Percentiles rank a stretch among this genome's conserved stretches.
These are phyloP conservation scores for Cnidoscolus chayamansa DNA, from an alignment of 441 rosid species.

Conservation along the genomic window DNA sequence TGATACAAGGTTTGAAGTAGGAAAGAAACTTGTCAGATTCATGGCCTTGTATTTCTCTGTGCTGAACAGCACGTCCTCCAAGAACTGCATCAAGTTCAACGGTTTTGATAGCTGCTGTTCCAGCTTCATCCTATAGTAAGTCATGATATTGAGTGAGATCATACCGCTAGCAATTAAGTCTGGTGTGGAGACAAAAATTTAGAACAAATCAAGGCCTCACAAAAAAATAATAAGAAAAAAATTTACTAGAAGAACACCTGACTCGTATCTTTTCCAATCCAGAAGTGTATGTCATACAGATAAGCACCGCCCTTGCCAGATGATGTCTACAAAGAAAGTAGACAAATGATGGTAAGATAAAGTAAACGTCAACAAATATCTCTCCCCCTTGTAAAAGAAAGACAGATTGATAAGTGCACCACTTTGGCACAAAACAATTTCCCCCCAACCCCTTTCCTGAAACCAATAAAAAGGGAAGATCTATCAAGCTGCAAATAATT, in stretches of 20 bases:
- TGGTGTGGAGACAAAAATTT: not conserved
- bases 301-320: slow-evolving; percentile 84
- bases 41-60: slow-evolving; percentile 94
- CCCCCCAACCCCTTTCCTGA: not conserved
- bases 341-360: not conserved
- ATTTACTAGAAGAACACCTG: slow-evolving; percentile 53
- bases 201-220: slow-evolving; percentile 1
- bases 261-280: slow-evolving; percentile 98
- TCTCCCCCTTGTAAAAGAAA: not conserved
- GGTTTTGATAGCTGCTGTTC: slow-evolving; percentile 95
- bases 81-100: slow-evolving; percentile 92
- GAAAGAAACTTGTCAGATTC: slow-evolving; percentile 96
- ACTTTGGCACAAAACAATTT: slow-evolving; percentile 3
- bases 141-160: slow-evolving; percentile 7
- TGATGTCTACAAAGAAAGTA: slow-evolving; percentile 52
- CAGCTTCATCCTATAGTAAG: slow-evolving; percentile 78
- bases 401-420: not conserved
- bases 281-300: slow-evolving; percentile 87
- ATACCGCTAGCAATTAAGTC: slow-evolving; percentile 9
- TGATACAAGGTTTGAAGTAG: slow-evolving; percentile 93
- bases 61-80: slow-evolving; percentile 99
- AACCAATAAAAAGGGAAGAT: not conserved
- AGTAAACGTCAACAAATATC: not conserved
- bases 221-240: slow-evolving; percentile 12
- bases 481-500: not conserved